Base-by-base conservation (phyloP, 352 stramenopile species). In the Phytophthora idaei region DNA sequence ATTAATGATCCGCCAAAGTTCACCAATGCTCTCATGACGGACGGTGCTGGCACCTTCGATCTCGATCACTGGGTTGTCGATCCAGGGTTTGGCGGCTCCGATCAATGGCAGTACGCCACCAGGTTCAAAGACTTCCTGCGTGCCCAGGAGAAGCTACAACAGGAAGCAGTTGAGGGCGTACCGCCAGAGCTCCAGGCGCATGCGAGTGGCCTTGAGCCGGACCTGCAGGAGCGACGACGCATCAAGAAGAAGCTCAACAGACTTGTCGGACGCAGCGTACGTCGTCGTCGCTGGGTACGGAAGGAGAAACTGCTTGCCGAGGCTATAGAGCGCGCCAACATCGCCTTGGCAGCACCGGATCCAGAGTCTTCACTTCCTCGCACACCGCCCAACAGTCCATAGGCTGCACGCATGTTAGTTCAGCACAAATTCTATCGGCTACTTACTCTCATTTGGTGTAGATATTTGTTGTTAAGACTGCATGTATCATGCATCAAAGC, bases 41-140 rank as follows among this genome's bases (percentile, higher is more conserved):
- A 93, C 44, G 85, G 84, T 34, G 62, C 79, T 8, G 74, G 69
- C 28, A 69, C 65, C 17, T 88, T 93, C 45, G 76, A 92, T 58
- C 63, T 93, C 27, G 74, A 74, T n/a, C 79, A 90, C 27, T 95
- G 83, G 83, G 87, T 92, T 29, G 75, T 95, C 10, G 87, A 95
- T 69, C 90, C 83, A 28, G 62, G 74, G 7, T 89, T 92, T 25
- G 87, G 85, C n/a, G 74, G 76, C 34, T 69, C 70, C 10, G 85
- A 93, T 73, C 83, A 94, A 57, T 95, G 87, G 87, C 81, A 95
- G 41, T 94, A 95, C 73, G 85, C 81, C 5, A 93, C 85, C 21
- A 90, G 86, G 65, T 94, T 95, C 61, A 90, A 92, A 64, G 87
- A 95, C 61, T 93, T 92, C 21, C 50, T 92, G 55, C 81, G 82